Evolutionary conservation across 208 protist genomes (phyloP).

Genomic region (Tritrichomonas musculus): DNA sequence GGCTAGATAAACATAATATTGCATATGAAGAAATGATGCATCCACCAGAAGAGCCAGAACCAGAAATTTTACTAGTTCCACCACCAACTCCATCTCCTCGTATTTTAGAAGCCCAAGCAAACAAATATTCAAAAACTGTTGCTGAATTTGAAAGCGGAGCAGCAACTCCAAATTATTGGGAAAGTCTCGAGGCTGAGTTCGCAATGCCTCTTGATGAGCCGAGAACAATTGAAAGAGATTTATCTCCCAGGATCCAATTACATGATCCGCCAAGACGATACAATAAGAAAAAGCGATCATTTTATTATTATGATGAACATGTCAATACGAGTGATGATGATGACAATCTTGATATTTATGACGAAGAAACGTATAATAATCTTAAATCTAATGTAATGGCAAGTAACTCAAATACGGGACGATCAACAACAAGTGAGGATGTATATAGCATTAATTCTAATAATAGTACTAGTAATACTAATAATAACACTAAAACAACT

Average conservation of each 20-base stretch:
- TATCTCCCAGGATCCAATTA: background rate
- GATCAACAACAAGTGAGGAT: no score
- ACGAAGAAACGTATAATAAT: no score
- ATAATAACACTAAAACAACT: no score
- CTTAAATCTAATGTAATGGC: no score
- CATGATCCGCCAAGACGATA: background rate
- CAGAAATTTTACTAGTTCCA: background rate
- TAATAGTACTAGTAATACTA: no score
- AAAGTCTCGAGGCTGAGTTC: background rate
- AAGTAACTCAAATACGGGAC: background rate
- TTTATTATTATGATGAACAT: no score
- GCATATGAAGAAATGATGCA: background rate
- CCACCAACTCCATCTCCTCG: background rate
- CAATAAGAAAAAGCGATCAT: background rate
- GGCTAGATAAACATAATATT: background rate
- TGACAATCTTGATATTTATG: no score
- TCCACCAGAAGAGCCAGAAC: background rate
- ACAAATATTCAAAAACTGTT: background rate
- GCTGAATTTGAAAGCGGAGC: background rate
- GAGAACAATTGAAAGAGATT: background rate
- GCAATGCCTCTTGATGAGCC: background rate
- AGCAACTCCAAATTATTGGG: background rate
- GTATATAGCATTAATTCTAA: no score
- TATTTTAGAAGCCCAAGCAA: background rate
- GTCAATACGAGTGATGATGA: no score